Conservation (phyloP, 2,329 filamentous ascomycete genomes). For the Ascochyta fabae region DNA sequence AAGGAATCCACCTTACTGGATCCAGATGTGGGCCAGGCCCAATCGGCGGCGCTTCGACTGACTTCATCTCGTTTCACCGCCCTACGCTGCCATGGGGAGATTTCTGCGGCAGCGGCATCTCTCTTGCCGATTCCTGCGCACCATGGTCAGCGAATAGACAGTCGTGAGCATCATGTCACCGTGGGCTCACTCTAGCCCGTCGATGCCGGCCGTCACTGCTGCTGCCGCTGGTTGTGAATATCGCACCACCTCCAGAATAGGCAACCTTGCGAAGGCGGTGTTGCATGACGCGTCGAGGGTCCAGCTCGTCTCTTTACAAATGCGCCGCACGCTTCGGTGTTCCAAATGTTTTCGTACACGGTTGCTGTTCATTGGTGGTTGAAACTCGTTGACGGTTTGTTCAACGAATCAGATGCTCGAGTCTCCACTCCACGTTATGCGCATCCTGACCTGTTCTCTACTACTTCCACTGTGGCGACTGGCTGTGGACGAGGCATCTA, state of each 20-base stretch:
- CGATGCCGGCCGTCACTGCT: slow-evolving; percentile 6
- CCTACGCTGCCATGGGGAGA: slow-evolving; percentile 26
- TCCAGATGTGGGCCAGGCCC: slow-evolving; percentile 11
- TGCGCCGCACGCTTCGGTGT: not conserved
- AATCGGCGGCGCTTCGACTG: slow-evolving; percentile 19
- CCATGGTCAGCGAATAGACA: slow-evolving; percentile 8
- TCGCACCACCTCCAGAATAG: slow-evolving; percentile 3
- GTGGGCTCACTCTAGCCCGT: slow-evolving; percentile 24
- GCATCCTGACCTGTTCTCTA: not conserved
- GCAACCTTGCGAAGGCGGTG: slow-evolving; percentile 13
- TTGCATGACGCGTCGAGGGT: slow-evolving; percentile 12
- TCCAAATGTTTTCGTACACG: slow-evolving; percentile 7
- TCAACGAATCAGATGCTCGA: slow-evolving; percentile 5
- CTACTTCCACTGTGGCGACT: not conserved
- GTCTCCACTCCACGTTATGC: not conserved
- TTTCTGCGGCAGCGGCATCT: slow-evolving; percentile 24
- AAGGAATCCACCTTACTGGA: slow-evolving; percentile 12
- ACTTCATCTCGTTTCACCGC: slow-evolving; percentile 26
- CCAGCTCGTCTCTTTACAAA: slow-evolving; percentile 5
- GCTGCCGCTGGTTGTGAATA: slow-evolving; percentile 1
- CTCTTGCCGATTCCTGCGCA: slow-evolving; percentile 25
- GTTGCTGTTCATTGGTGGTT: slow-evolving; percentile 6
- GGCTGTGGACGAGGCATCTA: not conserved
- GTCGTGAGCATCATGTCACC: slow-evolving; percentile 28
- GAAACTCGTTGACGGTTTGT: not conserved